Conservation (phyloP, 2,329 filamentous ascomycete species). For the Fusarium secorum region DNA sequence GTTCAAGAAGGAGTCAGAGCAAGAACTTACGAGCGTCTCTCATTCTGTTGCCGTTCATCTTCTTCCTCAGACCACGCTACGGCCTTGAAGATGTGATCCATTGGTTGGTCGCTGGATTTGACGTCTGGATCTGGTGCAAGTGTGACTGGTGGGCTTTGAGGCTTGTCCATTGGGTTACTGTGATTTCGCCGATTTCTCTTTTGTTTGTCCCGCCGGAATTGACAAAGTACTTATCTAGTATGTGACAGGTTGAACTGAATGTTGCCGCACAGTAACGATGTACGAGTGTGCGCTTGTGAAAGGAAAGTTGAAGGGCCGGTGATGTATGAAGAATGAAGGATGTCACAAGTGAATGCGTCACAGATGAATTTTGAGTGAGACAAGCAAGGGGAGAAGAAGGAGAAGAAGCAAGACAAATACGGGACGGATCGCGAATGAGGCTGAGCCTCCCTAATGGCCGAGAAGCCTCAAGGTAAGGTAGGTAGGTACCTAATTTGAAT, state of each 20-base stretch:
- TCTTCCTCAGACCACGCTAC: conserved; percentile 15
- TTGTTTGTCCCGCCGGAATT: background rate
- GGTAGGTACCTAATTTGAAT: background rate
- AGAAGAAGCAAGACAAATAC: conserved; percentile 8
- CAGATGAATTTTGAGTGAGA: conserved; percentile 3
- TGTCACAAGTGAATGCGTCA: conserved; percentile 8
- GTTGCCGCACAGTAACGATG: background rate
- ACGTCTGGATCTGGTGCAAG: background rate
- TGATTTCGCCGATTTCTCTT: background rate
- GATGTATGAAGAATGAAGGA: background rate
- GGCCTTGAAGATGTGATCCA: conserved; percentile 11
- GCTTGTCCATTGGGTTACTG: background rate
- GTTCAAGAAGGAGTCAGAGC: background rate
- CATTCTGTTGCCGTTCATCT: background rate
- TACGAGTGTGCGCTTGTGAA: background rate
- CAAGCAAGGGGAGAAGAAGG: background rate
- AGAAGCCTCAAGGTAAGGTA: conserved; percentile 4
- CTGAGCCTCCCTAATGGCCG: conserved; percentile 8
- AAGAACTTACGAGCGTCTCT: background rate
- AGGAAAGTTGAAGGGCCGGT: background rate
- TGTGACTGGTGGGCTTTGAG: background rate
- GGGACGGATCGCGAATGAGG: conserved; percentile 30
- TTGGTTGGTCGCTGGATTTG: background rate
- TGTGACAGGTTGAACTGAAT: background rate
- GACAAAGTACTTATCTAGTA: background rate